phyloP scores from a whole-genome alignment of 2,329 filamentous ascomycete genomes.

The Lasiodiplodia hormozganensis region DNA sequence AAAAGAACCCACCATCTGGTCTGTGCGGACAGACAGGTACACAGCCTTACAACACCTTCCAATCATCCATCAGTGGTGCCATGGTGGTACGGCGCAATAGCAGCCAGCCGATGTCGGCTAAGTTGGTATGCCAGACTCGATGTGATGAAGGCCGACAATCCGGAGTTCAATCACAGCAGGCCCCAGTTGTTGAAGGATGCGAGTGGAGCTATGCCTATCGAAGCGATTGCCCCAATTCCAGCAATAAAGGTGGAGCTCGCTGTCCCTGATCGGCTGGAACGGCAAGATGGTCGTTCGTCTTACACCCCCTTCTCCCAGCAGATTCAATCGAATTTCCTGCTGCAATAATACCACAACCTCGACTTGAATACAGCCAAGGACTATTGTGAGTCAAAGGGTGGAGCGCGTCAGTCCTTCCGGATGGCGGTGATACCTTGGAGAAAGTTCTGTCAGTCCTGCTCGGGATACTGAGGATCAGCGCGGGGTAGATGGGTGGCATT shows the following conservation, averaged over 20 bases:
- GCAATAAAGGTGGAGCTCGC: not conserved
- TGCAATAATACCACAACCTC: not conserved
- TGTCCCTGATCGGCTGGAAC: not conserved
- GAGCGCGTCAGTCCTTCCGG: too few relatives aligned
- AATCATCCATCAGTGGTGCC: not conserved
- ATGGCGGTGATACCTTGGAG: not conserved
- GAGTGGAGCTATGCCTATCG: not conserved
- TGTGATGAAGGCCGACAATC: not conserved
- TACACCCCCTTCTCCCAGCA: not conserved
- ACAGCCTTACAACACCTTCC: not conserved
- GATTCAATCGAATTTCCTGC: not conserved
- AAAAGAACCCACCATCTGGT: not conserved
- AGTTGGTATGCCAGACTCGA: not conserved
- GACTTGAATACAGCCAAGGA: too few relatives aligned
- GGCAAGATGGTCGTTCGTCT: not conserved
- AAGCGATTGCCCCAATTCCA: not conserved
- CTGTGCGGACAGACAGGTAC: not conserved
- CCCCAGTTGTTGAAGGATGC: not conserved
- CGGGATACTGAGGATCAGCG: not conserved
- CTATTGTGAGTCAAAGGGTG: too few relatives aligned
- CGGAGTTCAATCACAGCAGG: not conserved
- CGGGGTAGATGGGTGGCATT: slow-evolving; percentile 17
- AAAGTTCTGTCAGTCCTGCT: not conserved
- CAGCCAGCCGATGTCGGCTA: not conserved
- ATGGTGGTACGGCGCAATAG: not conserved